phyloP scores from a whole-genome alignment of 2,329 filamentous ascomycete species.

The Venturia asperata region DNA sequence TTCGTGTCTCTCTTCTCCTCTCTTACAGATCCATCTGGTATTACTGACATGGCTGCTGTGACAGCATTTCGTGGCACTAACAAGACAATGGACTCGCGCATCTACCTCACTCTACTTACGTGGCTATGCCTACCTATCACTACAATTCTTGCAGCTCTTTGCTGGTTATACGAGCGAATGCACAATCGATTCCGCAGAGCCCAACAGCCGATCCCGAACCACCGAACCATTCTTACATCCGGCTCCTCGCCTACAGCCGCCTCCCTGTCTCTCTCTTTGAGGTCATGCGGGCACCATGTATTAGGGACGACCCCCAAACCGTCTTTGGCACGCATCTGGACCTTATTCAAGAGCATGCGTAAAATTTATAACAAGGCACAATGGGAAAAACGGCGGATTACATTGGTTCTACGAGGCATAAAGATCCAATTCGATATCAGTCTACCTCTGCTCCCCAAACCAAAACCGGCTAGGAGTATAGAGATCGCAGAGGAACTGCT shows the following conservation, averaged over 20 bases:
- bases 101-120: background rate
- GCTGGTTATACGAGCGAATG: background rate
- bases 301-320: background rate
- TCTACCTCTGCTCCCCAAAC: background rate
- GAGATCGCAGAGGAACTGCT: slow-evolving; percentile 2
- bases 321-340: background rate
- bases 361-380: background rate
- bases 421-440: slow-evolving; percentile 9
- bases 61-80: background rate
- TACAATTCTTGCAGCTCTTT: background rate
- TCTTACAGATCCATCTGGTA: background rate
- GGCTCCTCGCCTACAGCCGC: background rate
- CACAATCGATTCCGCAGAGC: background rate
- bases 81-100: background rate
- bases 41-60: background rate
- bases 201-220: background rate
- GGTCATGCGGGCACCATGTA: slow-evolving; percentile 7
- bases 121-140: slow-evolving; percentile 13
- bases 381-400: background rate
- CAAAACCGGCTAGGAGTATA: background rate
- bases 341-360: background rate
- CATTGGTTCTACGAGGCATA: background rate
- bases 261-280: background rate
- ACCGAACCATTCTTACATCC: slow-evolving; percentile 7
- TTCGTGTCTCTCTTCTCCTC: background rate